These are phyloP conservation scores for Coniochaeta sp. DNA, from an alignment of 2,329 filamentous ascomycete genomes.

Conservation along the genomic window DNA sequence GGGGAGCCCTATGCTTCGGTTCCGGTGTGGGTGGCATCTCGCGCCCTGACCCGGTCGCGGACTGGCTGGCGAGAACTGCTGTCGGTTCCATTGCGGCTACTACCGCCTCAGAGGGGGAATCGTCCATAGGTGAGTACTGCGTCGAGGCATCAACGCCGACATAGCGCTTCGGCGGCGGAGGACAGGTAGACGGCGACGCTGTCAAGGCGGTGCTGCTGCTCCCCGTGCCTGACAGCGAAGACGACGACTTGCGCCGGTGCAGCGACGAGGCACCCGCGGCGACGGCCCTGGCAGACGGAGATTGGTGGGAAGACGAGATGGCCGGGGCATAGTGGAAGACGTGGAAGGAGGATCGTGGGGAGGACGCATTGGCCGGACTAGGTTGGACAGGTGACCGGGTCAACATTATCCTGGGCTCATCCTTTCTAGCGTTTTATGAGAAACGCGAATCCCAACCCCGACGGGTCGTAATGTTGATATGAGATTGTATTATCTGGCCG, in stretches of 20 bases:
- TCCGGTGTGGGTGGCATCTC: not conserved
- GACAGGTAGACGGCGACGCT: slow-evolving; percentile 4
- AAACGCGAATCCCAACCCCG: not conserved
- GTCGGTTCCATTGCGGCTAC: not conserved
- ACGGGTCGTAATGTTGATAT: not conserved
- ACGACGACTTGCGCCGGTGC: slow-evolving; percentile 14
- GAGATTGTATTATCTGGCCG: not conserved
- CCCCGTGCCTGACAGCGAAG: slow-evolving; percentile 8
- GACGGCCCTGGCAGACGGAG: slow-evolving; percentile 30
- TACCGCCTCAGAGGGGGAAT: slow-evolving; percentile 16
- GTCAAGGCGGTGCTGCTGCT: slow-evolving; percentile 12
- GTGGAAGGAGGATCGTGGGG: slow-evolving; percentile 33
- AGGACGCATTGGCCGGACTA: slow-evolving; percentile 40
- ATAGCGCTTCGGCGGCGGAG: slow-evolving; percentile 28
- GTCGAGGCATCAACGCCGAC: slow-evolving; percentile 39
- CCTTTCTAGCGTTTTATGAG: slow-evolving; percentile 21
- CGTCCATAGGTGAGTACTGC: slow-evolving; percentile 38
- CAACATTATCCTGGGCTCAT: slow-evolving; percentile 50
- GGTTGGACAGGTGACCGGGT: slow-evolving; percentile 47
- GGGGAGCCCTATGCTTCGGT: not conserved
- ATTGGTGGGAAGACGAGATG: slow-evolving; percentile 32
- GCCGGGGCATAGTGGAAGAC: slow-evolving; percentile 39
- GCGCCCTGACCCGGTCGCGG: not conserved
- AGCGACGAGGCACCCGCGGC: slow-evolving; percentile 12
- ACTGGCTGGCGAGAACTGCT: not conserved